Percentiles rank a stretch among this genome's conserved stretches.
Evolutionary conservation across 129 eudicot species (phyloP).

Genomic region (Pittosporum tobira): DNA sequence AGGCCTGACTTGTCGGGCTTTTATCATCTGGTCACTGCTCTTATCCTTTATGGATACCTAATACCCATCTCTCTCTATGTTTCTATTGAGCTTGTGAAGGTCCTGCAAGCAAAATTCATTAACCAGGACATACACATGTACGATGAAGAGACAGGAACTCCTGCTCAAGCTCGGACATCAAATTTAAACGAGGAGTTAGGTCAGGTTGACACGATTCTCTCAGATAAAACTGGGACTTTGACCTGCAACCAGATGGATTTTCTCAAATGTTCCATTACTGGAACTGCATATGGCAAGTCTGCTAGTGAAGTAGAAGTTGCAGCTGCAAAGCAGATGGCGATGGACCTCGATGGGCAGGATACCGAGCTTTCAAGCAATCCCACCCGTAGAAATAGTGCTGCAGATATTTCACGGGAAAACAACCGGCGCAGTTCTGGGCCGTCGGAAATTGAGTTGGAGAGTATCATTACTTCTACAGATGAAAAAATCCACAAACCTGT

Average conservation of each 20-base stretch:
- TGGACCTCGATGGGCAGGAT: constrained; percentile 61
- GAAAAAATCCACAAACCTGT: constrained; percentile 28
- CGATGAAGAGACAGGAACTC: constrained; percentile 90
- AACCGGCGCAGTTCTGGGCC: constrained; percentile 12
- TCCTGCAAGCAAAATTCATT: constrained; percentile 85
- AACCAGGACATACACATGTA: constrained; percentile 82
- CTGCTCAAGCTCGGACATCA: constrained; percentile 93
- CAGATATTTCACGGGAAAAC: constrained; percentile 21
- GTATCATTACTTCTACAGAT: constrained; percentile 32
- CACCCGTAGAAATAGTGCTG: constrained; percentile 12
- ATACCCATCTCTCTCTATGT: constrained; percentile 93
- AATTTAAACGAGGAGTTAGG: constrained; percentile 94
- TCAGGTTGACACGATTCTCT: constrained; percentile 88
- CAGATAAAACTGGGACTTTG: constrained; percentile 97
- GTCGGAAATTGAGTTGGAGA: constrained; percentile 65
- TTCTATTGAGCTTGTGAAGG: constrained; percentile 93
- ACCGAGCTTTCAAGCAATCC: constrained; percentile 15
- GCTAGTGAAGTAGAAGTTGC: constrained; percentile 94
- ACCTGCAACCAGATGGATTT: constrained; percentile 99
- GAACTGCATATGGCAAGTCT: constrained; percentile 63
- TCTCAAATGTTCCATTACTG: constrained; percentile 89
- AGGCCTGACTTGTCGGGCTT: constrained; percentile 55
- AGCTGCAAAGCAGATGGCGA: constrained; percentile 91
- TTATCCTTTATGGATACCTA: constrained; percentile 83
- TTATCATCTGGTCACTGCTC: constrained; percentile 80